Evolutionary conservation across 148 eudicot species (phyloP).

Genomic region (Amaranthus cruentus): DNA sequence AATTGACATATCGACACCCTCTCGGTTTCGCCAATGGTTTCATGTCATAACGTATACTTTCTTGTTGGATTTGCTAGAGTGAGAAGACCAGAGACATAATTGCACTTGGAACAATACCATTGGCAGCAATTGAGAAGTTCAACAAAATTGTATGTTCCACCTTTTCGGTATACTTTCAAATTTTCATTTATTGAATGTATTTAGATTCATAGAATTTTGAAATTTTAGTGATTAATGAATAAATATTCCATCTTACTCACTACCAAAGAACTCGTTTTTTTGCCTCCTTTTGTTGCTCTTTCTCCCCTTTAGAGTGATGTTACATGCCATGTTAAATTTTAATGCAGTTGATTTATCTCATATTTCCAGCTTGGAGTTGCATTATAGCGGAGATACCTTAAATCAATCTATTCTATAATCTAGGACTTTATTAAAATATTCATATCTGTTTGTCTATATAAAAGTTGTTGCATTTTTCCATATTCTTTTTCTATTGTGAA

Average conservation of each 20-base stretch:
- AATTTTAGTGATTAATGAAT: neutral
- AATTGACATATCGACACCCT: too few species aligned
- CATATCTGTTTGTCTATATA: neutral
- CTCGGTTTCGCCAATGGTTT: too few species aligned
- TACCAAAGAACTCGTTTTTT: neutral
- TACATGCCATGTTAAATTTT: neutral
- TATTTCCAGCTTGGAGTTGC: neutral
- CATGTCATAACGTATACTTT: constrained; percentile 5
- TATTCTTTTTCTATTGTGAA: neutral
- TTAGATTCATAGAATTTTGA: neutral
- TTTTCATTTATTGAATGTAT: neutral
- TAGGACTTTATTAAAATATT: neutral
- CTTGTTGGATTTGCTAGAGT: constrained; percentile 44
- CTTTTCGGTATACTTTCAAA: neutral
- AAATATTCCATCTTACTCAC: neutral
- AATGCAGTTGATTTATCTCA: neutral
- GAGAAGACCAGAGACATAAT: constrained; percentile 78
- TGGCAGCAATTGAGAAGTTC: constrained; percentile 86
- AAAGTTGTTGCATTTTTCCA: neutral
- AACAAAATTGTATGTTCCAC: constrained; percentile 63
- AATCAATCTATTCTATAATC: neutral
- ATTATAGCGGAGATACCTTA: neutral
- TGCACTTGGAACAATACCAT: constrained; percentile 83
- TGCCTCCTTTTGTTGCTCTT: neutral
- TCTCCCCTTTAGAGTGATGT: neutral